phyloP scores from a whole-genome alignment of 129 eudicot species.

The Helichrysum umbraculigerum region DNA sequence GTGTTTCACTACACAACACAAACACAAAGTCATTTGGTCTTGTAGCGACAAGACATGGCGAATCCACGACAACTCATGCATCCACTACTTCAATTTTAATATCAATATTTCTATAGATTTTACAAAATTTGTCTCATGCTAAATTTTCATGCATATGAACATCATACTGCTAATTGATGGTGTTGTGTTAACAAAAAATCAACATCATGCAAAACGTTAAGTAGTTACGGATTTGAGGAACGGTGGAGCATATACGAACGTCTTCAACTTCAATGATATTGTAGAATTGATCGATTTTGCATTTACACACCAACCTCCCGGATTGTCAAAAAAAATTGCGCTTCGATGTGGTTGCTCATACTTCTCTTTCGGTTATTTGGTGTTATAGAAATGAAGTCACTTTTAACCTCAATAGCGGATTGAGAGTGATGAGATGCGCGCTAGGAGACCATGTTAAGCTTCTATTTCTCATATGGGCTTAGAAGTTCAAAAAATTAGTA shows the following conservation, averaged over 20 bases:
- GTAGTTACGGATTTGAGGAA: too few relatives aligned
- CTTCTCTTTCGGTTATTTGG: too few relatives aligned
- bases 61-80: constrained; percentile 38
- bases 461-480: background rate
- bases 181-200: too few relatives aligned
- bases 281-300: too few relatives aligned
- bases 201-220: background rate
- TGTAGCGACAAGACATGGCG: constrained; percentile 36
- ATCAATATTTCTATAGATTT: constrained; percentile 12
- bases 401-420: too few relatives aligned
- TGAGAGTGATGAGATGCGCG: too few relatives aligned
- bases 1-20: constrained; percentile 38
- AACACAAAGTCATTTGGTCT: constrained; percentile 40
- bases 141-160: background rate
- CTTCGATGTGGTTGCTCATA: too few relatives aligned
- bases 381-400: too few relatives aligned
- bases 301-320: too few relatives aligned
- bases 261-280: too few relatives aligned
- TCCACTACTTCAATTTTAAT: constrained; percentile 27
- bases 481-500: background rate
- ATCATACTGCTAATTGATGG: background rate
- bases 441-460: background rate
- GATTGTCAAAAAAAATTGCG: too few relatives aligned
- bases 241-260: too few relatives aligned
- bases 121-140: constrained; percentile 29